These are phyloP conservation scores for Teratosphaeria zuluensis DNA, from an alignment of 2,329 filamentous ascomycete species.

Conservation along the genomic window DNA sequence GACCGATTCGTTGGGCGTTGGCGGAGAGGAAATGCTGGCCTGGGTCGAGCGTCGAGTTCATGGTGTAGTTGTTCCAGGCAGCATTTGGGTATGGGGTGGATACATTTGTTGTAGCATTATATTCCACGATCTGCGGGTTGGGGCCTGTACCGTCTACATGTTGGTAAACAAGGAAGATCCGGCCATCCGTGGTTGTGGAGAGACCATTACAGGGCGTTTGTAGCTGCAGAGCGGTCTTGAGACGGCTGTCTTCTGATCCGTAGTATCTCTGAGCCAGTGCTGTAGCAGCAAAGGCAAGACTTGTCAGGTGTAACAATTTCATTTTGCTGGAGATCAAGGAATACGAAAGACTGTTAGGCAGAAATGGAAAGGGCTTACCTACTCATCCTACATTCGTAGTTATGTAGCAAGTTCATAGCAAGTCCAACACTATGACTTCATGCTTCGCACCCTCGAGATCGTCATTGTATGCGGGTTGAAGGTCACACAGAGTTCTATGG, in stretches of 20 bases:
- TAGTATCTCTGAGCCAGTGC: constrained; percentile 1
- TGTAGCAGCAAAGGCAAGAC: not conserved
- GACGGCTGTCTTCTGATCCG: not conserved
- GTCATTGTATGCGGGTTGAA: not conserved
- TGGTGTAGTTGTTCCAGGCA: constrained; percentile 23
- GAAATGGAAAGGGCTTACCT: not conserved
- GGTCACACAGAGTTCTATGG: not conserved
- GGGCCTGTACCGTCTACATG: constrained; percentile 22
- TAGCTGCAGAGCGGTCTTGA: not conserved
- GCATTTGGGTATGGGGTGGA: constrained; percentile 19
- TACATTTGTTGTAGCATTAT: constrained; percentile 14
- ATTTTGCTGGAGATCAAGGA: not conserved
- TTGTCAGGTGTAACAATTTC: not conserved
- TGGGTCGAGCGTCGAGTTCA: constrained; percentile 14
- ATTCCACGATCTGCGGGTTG: constrained; percentile 23
- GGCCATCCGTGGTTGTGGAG: constrained; percentile 20
- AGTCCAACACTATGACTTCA: not conserved
- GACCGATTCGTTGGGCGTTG: constrained; percentile 24
- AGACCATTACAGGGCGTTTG: constrained; percentile 14
- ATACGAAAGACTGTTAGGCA: not conserved
- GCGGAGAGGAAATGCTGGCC: constrained; percentile 17
- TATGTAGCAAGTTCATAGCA: not conserved
- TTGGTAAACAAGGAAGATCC: constrained; percentile 22
- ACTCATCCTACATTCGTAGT: not conserved
- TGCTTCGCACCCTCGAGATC: not conserved